Conservation (phyloP, 2,329 filamentous ascomycete genomes). For the Clarireedia hainanense region DNA sequence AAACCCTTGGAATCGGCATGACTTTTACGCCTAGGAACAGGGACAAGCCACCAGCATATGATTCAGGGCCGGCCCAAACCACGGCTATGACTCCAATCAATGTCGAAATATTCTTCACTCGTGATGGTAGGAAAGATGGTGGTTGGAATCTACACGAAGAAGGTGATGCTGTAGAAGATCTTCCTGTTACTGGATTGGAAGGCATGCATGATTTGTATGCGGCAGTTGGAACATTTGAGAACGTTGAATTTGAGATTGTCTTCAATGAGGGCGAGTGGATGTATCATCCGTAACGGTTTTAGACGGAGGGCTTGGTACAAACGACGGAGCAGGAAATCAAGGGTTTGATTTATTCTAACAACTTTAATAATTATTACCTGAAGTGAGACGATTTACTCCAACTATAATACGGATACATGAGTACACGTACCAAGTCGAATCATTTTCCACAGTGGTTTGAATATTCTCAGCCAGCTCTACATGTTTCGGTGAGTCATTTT, state of each 20-base stretch:
- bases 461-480: too few relatives aligned
- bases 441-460: too few relatives aligned
- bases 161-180: constrained; percentile 53
- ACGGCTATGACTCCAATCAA: constrained; percentile 29
- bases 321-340: too few relatives aligned
- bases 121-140: constrained; percentile 51
- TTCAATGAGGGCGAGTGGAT: constrained; percentile 53
- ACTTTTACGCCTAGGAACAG: constrained; percentile 36
- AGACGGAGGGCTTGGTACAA: too few relatives aligned
- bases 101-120: constrained; percentile 62
- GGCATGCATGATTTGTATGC: constrained; percentile 64
- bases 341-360: too few relatives aligned
- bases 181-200: constrained; percentile 58
- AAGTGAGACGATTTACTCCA: too few relatives aligned
- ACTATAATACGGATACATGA: too few relatives aligned
- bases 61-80: constrained; percentile 19
- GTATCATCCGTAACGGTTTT: constrained; percentile 32
- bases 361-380: too few relatives aligned
- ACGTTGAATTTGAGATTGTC: constrained; percentile 59
- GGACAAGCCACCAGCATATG: constrained; percentile 26
- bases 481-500: too few relatives aligned
- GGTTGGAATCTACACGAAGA: constrained; percentile 72
- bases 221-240: constrained; percentile 63
- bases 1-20: constrained; percentile 68
- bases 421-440: too few relatives aligned